Conservation (phyloP, 352 stramenopile species). For the Pythium apleroticum region DNA sequence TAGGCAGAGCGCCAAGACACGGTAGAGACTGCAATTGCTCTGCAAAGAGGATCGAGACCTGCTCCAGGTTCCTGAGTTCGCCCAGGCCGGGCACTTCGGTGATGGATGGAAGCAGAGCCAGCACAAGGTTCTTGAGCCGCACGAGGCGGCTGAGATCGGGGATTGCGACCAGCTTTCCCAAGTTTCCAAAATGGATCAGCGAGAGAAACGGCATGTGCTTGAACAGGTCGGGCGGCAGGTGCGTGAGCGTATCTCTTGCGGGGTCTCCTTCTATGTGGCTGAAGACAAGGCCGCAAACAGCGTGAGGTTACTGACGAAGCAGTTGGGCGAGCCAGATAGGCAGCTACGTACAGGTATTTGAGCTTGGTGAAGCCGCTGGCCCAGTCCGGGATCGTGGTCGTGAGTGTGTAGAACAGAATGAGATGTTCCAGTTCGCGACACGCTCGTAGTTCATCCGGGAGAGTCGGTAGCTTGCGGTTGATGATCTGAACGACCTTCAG, state of each 20-base stretch:
- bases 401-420: slow-evolving; percentile 36
- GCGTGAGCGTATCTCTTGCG: neutral
- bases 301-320: neutral
- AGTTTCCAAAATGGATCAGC: too few relatives aligned
- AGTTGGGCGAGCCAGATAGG: too few relatives aligned
- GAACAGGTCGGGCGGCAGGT: slow-evolving; percentile 6
- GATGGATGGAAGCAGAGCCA: slow-evolving; percentile 19
- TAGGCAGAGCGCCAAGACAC: neutral
- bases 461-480: slow-evolving; percentile 21
- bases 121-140: slow-evolving; percentile 19
- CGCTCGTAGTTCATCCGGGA: slow-evolving; percentile 18
- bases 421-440: slow-evolving; percentile 15
- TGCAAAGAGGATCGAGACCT: slow-evolving; percentile 15
- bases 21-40: slow-evolving; percentile 6
- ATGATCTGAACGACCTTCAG: slow-evolving; percentile 31
- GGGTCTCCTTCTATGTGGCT: slow-evolving; percentile 21
- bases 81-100: slow-evolving; percentile 15
- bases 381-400: slow-evolving; percentile 23
- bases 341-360: slow-evolving; percentile 24
- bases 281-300: neutral
- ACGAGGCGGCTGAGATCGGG: neutral
- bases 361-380: slow-evolving; percentile 18
- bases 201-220: slow-evolving; percentile 1
- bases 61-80: slow-evolving; percentile 6
- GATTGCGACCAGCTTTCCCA: neutral